Evolutionary conservation across 2,329 filamentous ascomycete species (phyloP).

Genomic region (Stagonosporopsis rhizophila): DNA sequence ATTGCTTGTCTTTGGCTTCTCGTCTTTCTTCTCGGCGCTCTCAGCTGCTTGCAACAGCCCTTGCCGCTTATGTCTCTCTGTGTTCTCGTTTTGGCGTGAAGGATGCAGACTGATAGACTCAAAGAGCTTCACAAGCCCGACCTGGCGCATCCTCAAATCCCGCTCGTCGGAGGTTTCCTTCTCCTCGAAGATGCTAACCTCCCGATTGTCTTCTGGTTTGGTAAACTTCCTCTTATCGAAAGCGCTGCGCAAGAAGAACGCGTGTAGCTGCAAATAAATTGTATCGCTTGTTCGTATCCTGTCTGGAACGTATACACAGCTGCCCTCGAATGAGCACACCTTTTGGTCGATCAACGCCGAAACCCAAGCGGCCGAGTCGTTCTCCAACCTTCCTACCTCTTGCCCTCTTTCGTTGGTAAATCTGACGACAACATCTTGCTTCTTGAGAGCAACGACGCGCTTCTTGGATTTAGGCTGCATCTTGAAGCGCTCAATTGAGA

Average conservation of each 20-base stretch:
- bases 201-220: conserved; percentile 72
- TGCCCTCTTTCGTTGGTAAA: conserved; percentile 82
- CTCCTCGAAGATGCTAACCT: conserved; percentile 78
- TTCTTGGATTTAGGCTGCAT: conserved; percentile 63
- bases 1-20: conserved; percentile 57
- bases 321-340: conserved; percentile 84
- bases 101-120: conserved; percentile 87
- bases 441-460: conserved; percentile 64
- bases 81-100: conserved; percentile 73
- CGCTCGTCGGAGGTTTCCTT: conserved; percentile 87
- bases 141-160: conserved; percentile 80
- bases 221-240: conserved; percentile 72
- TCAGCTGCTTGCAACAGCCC: conserved; percentile 88
- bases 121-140: conserved; percentile 86
- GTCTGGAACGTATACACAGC: conserved; percentile 89
- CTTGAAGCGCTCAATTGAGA: conserved; percentile 86
- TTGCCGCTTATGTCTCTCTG: conserved; percentile 80
- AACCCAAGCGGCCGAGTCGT: conserved; percentile 89
- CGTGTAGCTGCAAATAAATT: conserved; percentile 86
- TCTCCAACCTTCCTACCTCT: conserved; percentile 86
- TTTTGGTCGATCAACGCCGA: conserved; percentile 90
- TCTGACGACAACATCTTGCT: conserved; percentile 85
- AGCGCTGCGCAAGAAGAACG: conserved; percentile 74
- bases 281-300: conserved; percentile 88
- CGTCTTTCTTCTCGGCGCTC: conserved; percentile 74